Conservation (phyloP, 73 alveolate species). For the Urostyla sp. region DNA sequence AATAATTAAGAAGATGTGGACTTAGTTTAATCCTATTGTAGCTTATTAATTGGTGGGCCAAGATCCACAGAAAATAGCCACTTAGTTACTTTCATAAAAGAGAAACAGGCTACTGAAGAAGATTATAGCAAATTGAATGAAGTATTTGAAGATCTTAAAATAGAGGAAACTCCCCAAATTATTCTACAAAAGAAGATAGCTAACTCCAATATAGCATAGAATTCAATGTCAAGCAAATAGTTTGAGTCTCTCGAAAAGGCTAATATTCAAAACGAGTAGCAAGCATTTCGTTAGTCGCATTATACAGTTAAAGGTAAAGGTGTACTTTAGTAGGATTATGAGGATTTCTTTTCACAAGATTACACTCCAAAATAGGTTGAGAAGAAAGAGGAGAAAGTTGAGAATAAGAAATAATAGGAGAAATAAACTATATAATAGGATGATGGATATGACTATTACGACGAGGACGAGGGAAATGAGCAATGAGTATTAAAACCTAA, state of each 20-base stretch:
- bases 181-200: not conserved
- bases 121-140: not conserved
- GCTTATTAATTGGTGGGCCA: not conserved
- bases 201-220: not conserved
- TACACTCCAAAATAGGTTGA: not conserved
- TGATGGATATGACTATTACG: slow-evolving; percentile 44
- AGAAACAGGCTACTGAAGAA: not conserved
- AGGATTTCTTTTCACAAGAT: slow-evolving; percentile 40
- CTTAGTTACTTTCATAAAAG: not conserved
- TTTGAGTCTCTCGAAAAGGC: slow-evolving; percentile 23
- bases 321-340: slow-evolving; percentile 36
- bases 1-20: not conserved
- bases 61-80: not conserved
- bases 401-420: not conserved
- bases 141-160: not conserved
- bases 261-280: not conserved
- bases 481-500: not conserved
- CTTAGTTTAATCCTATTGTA: too few relatives aligned
- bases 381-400: not conserved
- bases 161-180: not conserved
- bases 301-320: slow-evolving; percentile 44
- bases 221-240: slow-evolving; percentile 24
- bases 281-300: slow-evolving; percentile 8
- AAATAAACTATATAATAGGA: not conserved
- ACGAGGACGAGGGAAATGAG: slow-evolving; percentile 30